These are phyloP conservation scores for Ophiocordyceps robertsii DNA, from an alignment of 2,329 filamentous ascomycete species.

Conservation along the genomic window DNA sequence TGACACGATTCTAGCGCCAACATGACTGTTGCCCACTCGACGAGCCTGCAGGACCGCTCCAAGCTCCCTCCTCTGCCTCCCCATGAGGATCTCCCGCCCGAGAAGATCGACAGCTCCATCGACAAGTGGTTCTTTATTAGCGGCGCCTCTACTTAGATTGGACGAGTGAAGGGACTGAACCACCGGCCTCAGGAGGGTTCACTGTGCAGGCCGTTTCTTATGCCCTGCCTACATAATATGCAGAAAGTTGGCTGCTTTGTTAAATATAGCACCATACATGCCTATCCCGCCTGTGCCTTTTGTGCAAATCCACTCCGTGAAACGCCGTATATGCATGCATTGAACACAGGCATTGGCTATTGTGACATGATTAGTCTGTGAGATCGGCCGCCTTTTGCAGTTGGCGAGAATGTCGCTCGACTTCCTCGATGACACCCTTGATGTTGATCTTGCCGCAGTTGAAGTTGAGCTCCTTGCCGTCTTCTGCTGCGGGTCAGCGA, in stretches of 20 bases:
- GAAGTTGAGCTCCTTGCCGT: conserved; percentile 80
- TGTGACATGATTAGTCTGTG: conserved; percentile 21
- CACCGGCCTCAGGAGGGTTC: neutral
- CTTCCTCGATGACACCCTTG: conserved; percentile 74
- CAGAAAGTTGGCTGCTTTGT: neutral
- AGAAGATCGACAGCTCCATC: conserved; percentile 87
- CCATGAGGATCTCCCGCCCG: conserved; percentile 68
- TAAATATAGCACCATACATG: conserved; percentile 5
- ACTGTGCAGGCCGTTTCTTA: conserved; percentile 4
- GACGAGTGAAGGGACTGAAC: too few species aligned
- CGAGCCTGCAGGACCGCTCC: conserved; percentile 53
- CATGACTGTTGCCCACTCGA: conserved; percentile 59
- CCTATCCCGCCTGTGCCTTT: neutral
- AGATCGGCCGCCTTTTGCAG: conserved; percentile 77
- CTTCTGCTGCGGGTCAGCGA: conserved; percentile 44
- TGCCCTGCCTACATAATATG: neutral
- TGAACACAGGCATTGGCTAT: neutral
- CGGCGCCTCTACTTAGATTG: conserved; percentile 72
- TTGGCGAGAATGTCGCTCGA: conserved; percentile 75
- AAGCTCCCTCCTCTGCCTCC: conserved; percentile 65
- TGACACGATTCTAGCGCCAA: conserved; percentile 54
- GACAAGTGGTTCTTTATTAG: conserved; percentile 99
- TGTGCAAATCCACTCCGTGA: conserved; percentile 7
- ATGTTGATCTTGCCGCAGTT: conserved; percentile 73
- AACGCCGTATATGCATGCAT: conserved; percentile 16